phyloP scores from a whole-genome alignment of 2,329 filamentous ascomycete species.

The Penicillium sp. region DNA sequence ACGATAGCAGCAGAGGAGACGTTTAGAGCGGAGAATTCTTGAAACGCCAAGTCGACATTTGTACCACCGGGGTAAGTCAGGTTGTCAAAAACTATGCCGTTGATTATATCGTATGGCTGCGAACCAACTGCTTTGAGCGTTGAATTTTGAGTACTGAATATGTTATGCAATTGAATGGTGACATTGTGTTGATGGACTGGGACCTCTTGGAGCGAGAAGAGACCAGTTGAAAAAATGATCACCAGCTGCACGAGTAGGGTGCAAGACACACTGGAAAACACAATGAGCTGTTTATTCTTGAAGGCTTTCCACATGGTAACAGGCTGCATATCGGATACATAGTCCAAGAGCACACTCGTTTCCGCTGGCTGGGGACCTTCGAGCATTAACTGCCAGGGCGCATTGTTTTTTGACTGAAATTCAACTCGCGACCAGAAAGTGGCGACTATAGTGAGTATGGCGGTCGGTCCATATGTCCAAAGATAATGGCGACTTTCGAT shows the following conservation, averaged over 20 bases:
- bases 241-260: constrained; percentile 17
- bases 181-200: constrained; percentile 1
- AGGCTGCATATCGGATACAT: constrained; percentile 21
- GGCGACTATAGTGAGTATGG: constrained; percentile 18
- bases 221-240: constrained; percentile 23
- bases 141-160: constrained; percentile 1
- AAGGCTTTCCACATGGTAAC: constrained; percentile 13
- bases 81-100: constrained; percentile 18
- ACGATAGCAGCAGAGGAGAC: constrained; percentile 6
- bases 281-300: constrained; percentile 16
- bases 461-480: constrained; percentile 24
- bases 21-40: constrained; percentile 13
- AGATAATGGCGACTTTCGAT: constrained; percentile 18
- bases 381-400: constrained; percentile 21
- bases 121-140: background rate
- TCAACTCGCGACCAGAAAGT: constrained; percentile 22
- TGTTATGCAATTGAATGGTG: constrained; percentile 3
- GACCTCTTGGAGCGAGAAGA: constrained; percentile 15
- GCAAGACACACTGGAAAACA: constrained; percentile 8
- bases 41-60: constrained; percentile 11
- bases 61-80: constrained; percentile 18
- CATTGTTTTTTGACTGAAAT: constrained; percentile 23
- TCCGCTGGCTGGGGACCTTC: constrained; percentile 13
- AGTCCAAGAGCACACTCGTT: constrained; percentile 18
- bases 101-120: constrained; percentile 16